A percentile compares a stretch with the other conserved stretches of the same genome.
Evolutionary conservation across 2,329 filamentous ascomycete species (phyloP).

Genomic region (Torrubiella hemipterigena): DNA sequence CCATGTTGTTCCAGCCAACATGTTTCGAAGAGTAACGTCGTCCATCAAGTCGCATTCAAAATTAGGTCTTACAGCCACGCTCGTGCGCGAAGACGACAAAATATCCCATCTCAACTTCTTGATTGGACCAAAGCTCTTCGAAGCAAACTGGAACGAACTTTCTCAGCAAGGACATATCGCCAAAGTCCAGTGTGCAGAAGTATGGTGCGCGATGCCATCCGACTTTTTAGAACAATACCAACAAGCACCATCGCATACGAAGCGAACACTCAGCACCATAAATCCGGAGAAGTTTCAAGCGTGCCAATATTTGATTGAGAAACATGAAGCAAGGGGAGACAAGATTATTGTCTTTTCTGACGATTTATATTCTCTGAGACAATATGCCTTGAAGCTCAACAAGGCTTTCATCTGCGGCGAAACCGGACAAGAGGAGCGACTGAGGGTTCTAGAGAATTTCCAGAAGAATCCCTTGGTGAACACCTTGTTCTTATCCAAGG

Average conservation of each 20-base stretch:
- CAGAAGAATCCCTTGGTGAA: constrained; percentile 84
- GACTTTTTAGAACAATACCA: constrained; percentile 97
- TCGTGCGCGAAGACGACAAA: constrained; percentile 95
- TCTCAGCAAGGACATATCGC: constrained; percentile 96
- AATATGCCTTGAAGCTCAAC: constrained; percentile 70
- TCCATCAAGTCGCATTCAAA: constrained; percentile 93
- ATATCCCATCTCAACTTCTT: constrained; percentile 95
- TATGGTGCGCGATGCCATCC: constrained; percentile 98
- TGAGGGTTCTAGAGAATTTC: constrained; percentile 85
- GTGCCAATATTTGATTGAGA: constrained; percentile 96
- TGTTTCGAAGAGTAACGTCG: constrained; percentile 89
- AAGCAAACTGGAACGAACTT: constrained; percentile 98
- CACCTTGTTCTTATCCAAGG: constrained; percentile 93
- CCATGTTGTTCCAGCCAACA: constrained; percentile 91
- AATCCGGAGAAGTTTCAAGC: constrained; percentile 96
- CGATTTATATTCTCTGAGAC: constrained; percentile 84
- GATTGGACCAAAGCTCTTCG: constrained; percentile 93
- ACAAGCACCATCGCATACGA: constrained; percentile 43
- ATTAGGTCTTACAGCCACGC: constrained; percentile 82
- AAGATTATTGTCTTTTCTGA: constrained; percentile 98
- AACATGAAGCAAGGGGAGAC: constrained; percentile 87
- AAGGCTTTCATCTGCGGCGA: constrained; percentile 90
- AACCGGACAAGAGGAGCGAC: constrained; percentile 74
- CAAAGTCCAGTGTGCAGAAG: constrained; percentile 92
- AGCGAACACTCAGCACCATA: constrained; percentile 72